phyloP scores from a whole-genome alignment of 257 asterid species.

The Vinca minor region DNA sequence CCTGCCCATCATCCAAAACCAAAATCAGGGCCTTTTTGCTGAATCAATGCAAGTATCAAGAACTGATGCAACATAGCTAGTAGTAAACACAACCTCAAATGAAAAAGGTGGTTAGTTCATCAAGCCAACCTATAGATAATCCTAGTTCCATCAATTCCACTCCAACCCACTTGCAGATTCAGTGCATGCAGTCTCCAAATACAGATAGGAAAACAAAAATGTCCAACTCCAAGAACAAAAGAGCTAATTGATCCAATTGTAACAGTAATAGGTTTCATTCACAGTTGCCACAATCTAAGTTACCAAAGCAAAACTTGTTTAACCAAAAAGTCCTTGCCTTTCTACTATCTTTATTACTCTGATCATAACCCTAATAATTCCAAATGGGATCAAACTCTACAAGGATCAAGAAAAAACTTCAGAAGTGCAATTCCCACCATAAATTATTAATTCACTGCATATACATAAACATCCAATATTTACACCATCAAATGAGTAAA shows the following conservation, averaged over 20 bases:
- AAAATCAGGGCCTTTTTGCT: conserved; percentile 28
- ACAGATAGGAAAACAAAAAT: conserved; percentile 15
- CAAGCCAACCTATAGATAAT: conserved; percentile 15
- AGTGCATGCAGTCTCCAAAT: conserved; percentile 10
- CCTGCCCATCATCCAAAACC: conserved; percentile 37
- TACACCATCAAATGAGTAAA: conserved; percentile 20
- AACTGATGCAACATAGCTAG: conserved; percentile 20
- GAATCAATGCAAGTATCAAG: conserved; percentile 15
- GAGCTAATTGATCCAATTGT: not conserved
- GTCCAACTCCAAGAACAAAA: conserved; percentile 4
- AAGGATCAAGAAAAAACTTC: conserved; percentile 15
- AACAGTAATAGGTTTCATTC: conserved; percentile 7
- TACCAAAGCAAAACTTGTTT: no score
- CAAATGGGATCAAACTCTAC: conserved; percentile 31
- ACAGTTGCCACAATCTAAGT: conserved; percentile 17
- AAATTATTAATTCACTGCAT: not conserved
- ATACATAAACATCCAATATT: conserved; percentile 3
- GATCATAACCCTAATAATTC: conserved; percentile 18
- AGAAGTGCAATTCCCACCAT: conserved; percentile 16
- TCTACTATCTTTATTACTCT: conserved; percentile 13
- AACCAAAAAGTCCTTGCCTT: conserved; percentile 5
- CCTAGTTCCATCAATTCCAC: conserved; percentile 15
- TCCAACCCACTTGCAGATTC: conserved; percentile 7
- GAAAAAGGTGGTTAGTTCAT: conserved; percentile 19
- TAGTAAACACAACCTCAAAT: conserved; percentile 19